Percentiles rank a stretch among this genome's conserved stretches.
Evolutionary conservation across 805 yeast species (phyloP).

Genomic region (Yarrowia phangngaensis): DNA sequence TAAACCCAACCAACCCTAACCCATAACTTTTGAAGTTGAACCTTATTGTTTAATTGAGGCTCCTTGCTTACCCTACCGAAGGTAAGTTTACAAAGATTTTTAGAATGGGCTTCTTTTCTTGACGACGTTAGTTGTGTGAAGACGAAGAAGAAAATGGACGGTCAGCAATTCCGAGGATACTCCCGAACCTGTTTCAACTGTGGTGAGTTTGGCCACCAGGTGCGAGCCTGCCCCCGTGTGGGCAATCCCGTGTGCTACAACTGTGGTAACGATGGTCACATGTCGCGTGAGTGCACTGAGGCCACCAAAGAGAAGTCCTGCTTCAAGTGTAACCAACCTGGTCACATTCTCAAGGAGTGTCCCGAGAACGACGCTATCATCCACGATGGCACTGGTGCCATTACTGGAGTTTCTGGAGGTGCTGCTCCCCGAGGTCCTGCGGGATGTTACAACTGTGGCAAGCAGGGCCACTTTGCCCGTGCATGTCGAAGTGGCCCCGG

Average conservation of each 20-base stretch:
- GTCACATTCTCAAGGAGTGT: conserved; percentile 86
- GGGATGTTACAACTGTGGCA: conserved; percentile 91
- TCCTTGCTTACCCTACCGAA: too few species aligned
- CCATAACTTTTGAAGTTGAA: too few species aligned
- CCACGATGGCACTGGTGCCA: conserved; percentile 26
- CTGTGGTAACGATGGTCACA: conserved; percentile 57
- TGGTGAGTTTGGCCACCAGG: conserved; percentile 32
- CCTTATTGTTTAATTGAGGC: too few species aligned
- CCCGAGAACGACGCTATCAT: conserved; percentile 28
- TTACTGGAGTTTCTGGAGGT: conserved; percentile 6
- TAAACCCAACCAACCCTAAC: too few species aligned
- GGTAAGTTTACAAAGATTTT: too few species aligned
- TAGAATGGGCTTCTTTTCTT: too few species aligned
- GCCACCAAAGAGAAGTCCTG: conserved; percentile 83
- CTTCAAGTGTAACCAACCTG: conserved; percentile 87
- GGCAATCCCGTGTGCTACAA: conserved; percentile 42
- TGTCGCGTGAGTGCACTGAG: conserved; percentile 83
- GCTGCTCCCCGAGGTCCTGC: conserved; percentile 41
- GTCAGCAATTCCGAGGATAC: conserved; percentile 22
- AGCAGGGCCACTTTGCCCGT: conserved; percentile 83
- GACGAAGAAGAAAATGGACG: conserved; percentile 26
- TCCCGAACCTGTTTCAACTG: conserved; percentile 26
- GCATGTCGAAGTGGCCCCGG: conserved; percentile 57
- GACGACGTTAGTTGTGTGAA: conserved; percentile 26
- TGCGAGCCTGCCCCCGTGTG: conserved; percentile 40